Percentiles rank a stretch among this genome's conserved stretches.
These are phyloP conservation scores for Hemileccinum impolitum DNA, from an alignment of 768 basidiomycete genomes.

Conservation along the genomic window DNA sequence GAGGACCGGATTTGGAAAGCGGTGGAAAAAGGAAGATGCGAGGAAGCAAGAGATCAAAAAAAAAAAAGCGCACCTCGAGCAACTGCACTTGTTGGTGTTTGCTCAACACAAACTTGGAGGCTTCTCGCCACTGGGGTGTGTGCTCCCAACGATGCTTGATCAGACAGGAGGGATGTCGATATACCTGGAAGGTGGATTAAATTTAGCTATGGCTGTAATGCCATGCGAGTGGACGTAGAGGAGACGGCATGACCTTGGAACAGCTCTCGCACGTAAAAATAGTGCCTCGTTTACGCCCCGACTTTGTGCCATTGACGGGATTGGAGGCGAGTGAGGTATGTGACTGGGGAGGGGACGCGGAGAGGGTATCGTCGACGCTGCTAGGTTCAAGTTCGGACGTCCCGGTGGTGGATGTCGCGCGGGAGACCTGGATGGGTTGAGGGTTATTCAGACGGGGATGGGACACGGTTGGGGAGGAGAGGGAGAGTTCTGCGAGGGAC, in stretches of 20 bases:
- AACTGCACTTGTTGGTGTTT: constrained; percentile 98
- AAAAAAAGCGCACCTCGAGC: constrained; percentile 60
- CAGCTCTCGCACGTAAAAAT: constrained; percentile 94
- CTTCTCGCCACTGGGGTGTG: constrained; percentile 93
- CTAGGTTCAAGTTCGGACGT: constrained; percentile 5
- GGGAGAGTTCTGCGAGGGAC: constrained; percentile 40
- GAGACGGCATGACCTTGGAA: constrained; percentile 61
- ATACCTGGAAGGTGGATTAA: constrained; percentile 47
- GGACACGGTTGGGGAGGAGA: constrained; percentile 38
- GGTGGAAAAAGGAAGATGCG: no score
- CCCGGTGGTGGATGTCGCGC: neutral
- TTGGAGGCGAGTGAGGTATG: neutral
- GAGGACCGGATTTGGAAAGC: no score
- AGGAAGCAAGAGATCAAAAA: neutral
- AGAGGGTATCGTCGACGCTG: constrained; percentile 15
- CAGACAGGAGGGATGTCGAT: constrained; percentile 90
- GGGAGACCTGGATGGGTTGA: constrained; percentile 1
- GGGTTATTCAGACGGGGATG: constrained; percentile 17
- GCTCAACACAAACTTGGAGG: constrained; percentile 83
- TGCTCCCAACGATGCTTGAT: constrained; percentile 99
- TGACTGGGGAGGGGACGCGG: constrained; percentile 10
- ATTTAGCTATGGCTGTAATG: no score
- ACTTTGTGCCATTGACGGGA: constrained; percentile 18
- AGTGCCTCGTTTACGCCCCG: constrained; percentile 75
- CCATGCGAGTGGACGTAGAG: constrained; percentile 3